phyloP scores from a whole-genome alignment of 352 stramenopile species.

The Aphanomyces invadans region DNA sequence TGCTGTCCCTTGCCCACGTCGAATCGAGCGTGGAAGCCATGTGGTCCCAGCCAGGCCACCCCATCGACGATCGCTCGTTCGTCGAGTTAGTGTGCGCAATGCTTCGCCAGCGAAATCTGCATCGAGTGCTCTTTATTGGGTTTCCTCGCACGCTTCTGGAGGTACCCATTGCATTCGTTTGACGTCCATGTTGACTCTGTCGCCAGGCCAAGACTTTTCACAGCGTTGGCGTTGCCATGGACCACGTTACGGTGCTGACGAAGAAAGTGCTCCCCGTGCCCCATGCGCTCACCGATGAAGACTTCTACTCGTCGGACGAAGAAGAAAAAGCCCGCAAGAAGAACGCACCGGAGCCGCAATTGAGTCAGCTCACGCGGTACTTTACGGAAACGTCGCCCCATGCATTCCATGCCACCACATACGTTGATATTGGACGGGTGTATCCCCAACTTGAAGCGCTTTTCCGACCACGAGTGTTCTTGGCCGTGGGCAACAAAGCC shows the following conservation, averaged over 20 bases:
- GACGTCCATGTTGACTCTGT: no score
- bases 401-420: not conserved
- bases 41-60: not conserved
- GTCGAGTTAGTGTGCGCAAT: not conserved
- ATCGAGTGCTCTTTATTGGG: conserved; percentile 5
- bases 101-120: not conserved
- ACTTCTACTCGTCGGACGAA: conserved; percentile 24
- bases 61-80: not conserved
- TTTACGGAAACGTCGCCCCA: not conserved
- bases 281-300: conserved; percentile 9
- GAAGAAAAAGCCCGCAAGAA: not conserved
- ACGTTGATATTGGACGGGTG: not conserved
- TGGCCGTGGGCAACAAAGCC: conserved; percentile 11
- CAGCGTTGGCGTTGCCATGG: not conserved
- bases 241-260: not conserved
- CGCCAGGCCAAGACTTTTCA: conserved; percentile 6
- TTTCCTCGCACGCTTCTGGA: conserved; percentile 10
- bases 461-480: not conserved
- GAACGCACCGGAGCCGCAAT: conserved; percentile 10
- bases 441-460: not conserved
- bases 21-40: not conserved
- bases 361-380: conserved; percentile 1
- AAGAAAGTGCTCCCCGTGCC: conserved; percentile 7
- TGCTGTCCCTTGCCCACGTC: conserved; percentile 3
- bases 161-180: not conserved